A percentile compares a stretch with the other conserved stretches of the same genome.
phyloP scores from a whole-genome alignment of 2,329 filamentous ascomycete species.

The Geosmithia putterillii region DNA sequence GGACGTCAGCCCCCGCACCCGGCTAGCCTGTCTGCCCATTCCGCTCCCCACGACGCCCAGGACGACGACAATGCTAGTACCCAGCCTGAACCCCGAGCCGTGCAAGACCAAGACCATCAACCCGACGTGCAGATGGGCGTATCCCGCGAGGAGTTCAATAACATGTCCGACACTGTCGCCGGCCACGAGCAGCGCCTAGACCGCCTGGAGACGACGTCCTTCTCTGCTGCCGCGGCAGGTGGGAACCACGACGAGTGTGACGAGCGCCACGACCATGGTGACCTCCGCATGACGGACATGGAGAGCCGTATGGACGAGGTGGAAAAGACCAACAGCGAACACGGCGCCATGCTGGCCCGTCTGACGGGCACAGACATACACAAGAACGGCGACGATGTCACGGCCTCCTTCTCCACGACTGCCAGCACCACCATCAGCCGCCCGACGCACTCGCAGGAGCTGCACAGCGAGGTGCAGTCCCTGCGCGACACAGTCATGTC shows the following conservation, averaged over 20 bases:
- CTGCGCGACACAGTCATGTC: slow-evolving; percentile 38
- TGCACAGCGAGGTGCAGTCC: slow-evolving; percentile 36
- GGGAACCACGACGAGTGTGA: slow-evolving; percentile 60
- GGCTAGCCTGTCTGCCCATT: background rate
- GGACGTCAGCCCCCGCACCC: slow-evolving; percentile 1
- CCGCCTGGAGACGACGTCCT: slow-evolving; percentile 56
- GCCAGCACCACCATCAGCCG: slow-evolving; percentile 24
- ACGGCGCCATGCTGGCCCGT: slow-evolving; percentile 25
- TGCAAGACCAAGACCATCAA: slow-evolving; percentile 6
- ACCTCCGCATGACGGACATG: slow-evolving; percentile 56
- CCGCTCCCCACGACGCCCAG: too few species aligned
- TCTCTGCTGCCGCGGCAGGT: slow-evolving; percentile 41
- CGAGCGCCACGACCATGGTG: slow-evolving; percentile 53
- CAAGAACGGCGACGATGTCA: slow-evolving; percentile 27
- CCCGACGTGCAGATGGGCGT: too few species aligned
- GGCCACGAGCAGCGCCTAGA: slow-evolving; percentile 55
- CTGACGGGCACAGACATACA: too few species aligned
- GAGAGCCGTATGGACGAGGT: slow-evolving; percentile 51
- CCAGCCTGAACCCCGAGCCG: slow-evolving; percentile 13
- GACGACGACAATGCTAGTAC: slow-evolving; percentile 3
- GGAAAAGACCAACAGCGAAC: slow-evolving; percentile 39
- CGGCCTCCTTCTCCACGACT: slow-evolving; percentile 33
- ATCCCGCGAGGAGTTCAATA: slow-evolving; percentile 25
- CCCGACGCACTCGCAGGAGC: slow-evolving; percentile 28
- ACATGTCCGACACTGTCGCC: slow-evolving; percentile 39